Conservation (phyloP, 2,329 filamentous ascomycete species). For the Fusarium agapanthi region DNA sequence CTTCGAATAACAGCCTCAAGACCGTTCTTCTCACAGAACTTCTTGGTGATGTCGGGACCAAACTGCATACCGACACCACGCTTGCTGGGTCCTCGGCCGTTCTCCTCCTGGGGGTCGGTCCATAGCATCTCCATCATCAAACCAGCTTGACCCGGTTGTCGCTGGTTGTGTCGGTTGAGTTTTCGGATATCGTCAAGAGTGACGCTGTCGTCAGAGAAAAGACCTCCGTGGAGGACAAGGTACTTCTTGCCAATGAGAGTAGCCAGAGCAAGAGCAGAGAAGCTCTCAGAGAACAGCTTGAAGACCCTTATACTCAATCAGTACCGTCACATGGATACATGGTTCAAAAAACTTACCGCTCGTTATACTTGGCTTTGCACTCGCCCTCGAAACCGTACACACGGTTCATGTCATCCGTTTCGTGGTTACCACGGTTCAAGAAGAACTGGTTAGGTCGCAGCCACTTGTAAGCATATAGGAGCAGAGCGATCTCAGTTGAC, state of each 20-base stretch:
- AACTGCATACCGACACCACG: conserved; percentile 96
- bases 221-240: conserved; percentile 90
- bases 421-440: conserved; percentile 97
- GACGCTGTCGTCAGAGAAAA: conserved; percentile 95
- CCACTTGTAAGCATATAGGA: conserved; percentile 98
- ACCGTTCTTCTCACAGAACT: conserved; percentile 95
- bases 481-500: conserved; percentile 95
- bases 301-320: conserved; percentile 68
- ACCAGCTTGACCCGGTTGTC: conserved; percentile 90
- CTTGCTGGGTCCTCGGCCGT: conserved; percentile 93
- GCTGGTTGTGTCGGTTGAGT: conserved; percentile 87
- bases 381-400: conserved; percentile 99
- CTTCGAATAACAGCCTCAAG: conserved; percentile 95
- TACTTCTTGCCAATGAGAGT: conserved; percentile 92
- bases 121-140: conserved; percentile 99
- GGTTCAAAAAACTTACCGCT: conserved; percentile 59
- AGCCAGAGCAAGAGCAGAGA: conserved; percentile 91
- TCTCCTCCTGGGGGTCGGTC: conserved; percentile 91
- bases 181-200: conserved; percentile 94
- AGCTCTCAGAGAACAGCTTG: conserved; percentile 98
- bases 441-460: conserved; percentile 87
- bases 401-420: conserved; percentile 99
- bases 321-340: background rate
- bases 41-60: conserved; percentile 93
- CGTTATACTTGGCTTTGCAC: conserved; percentile 97